A percentile compares a stretch with the other conserved stretches of the same genome.
These are phyloP conservation scores for Megacollybia marginata DNA, from an alignment of 768 basidiomycete genomes.

Conservation along the genomic window DNA sequence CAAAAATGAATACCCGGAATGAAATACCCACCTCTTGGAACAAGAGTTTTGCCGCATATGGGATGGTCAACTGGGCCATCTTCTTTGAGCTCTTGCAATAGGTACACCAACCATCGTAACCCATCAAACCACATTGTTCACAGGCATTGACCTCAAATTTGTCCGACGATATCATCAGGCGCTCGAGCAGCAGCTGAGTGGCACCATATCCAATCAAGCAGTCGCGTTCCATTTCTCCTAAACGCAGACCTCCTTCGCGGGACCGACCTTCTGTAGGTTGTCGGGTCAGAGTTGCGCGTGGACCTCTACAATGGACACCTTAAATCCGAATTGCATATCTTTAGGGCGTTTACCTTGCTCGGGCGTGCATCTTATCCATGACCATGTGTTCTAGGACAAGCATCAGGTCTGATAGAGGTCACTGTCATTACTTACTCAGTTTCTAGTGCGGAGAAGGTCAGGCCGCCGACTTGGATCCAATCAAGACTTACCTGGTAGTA, in stretches of 20 bases:
- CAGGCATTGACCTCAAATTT: constrained; percentile 97
- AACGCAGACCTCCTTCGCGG: constrained; percentile 90
- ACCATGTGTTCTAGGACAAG: constrained; percentile 83
- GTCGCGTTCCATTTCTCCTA: constrained; percentile 99
- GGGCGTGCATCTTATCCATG: constrained; percentile 99
- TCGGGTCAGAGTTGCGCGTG: constrained; percentile 91
- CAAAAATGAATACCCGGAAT: background rate
- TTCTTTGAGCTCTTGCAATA: constrained; percentile 97
- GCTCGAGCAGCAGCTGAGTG: constrained; percentile 90
- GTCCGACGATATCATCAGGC: constrained; percentile 98
- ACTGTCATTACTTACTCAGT: constrained; percentile 62
- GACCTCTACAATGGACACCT: constrained; percentile 52
- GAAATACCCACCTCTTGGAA: constrained; percentile 73
- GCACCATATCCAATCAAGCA: constrained; percentile 99
- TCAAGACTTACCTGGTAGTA: constrained; percentile 76
- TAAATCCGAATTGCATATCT: constrained; percentile 6
- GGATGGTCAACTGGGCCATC: constrained; percentile 92
- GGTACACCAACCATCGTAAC: constrained; percentile 94
- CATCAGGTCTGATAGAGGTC: background rate
- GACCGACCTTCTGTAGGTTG: constrained; percentile 99
- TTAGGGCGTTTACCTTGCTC: constrained; percentile 62
- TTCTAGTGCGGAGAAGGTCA: constrained; percentile 43
- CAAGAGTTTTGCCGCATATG: constrained; percentile 89
- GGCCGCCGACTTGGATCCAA: background rate
- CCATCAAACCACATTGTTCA: constrained; percentile 89